Base-by-base conservation (phyloP, 2,329 filamentous ascomycete species). In the Dactylellina leptospora region DNA sequence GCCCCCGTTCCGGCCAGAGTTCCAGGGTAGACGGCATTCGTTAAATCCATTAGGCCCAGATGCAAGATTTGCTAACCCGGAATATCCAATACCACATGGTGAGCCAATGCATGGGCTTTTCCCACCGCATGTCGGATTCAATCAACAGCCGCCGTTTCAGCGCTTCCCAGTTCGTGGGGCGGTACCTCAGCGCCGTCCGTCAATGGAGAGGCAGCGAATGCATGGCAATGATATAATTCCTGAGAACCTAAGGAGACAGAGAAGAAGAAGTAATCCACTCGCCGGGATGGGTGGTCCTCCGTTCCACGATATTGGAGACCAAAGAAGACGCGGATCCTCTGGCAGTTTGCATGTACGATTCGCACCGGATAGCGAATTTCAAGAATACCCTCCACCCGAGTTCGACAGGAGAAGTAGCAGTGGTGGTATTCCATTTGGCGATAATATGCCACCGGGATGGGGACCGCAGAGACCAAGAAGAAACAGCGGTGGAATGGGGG, bases 271-370 rank as follows among this genome's bases (percentile, higher is more conserved):
- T 20, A 28, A 18, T 30, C 33, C 22, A 6, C 16, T 16, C 1
- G 18, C 33, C 5, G 50, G 23, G 10, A 28, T 27, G 51, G 22
- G 36, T 10, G 38, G 18, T n/a, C 42, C 33, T 10, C 13, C 2
- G 3, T 20, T 13, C 6, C n/a, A 10, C 20, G 22, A 56, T 13
- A 27, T 40, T n/a, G 10, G 23, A n/a, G 42, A 23, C 3, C 11
- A 20, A 5, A 27, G 18, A 16, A 20, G 61, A 36, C 54, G 23
- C 13, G 53, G 51, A 10, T 56, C 61, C 2, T 42, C 44, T 11
- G 16, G 20, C 8, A 66, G 53, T 9, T 28, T 36, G 33, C 61
- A 58, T 36, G 51, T 66, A 28, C 36, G 23, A 5, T 66, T 42
- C 6, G 61, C 22, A 8, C 51, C 61, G 18, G 27, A 33, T 0